Evolutionary conservation across 106 monocot species (phyloP).

Genomic region (Posidonia australis): DNA sequence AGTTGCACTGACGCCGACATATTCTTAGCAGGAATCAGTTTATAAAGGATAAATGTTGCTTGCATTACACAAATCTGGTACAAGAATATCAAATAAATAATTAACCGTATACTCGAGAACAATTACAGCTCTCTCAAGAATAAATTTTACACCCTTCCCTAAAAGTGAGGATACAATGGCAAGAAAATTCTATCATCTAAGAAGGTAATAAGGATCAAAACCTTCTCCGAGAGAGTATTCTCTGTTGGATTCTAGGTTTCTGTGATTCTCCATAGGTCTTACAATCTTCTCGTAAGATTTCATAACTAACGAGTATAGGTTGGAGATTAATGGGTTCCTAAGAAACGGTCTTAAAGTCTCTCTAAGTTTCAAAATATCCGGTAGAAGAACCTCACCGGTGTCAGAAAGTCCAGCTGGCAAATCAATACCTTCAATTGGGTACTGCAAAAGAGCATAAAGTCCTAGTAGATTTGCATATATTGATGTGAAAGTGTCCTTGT

Average conservation of each 20-base stretch:
- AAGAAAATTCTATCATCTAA: slow-evolving; percentile 23
- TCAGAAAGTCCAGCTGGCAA: slow-evolving; percentile 5
- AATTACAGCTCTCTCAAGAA: neutral
- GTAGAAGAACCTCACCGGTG: slow-evolving; percentile 11
- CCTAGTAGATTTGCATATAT: slow-evolving; percentile 74
- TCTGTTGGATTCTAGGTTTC: neutral
- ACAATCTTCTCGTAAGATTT: slow-evolving; percentile 23
- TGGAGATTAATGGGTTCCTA: slow-evolving; percentile 65
- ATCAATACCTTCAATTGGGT: neutral
- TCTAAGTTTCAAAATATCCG: slow-evolving; percentile 26
- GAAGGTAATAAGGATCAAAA: slow-evolving; percentile 90
- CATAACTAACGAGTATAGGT: slow-evolving; percentile 47
- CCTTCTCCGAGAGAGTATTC: slow-evolving; percentile 25
- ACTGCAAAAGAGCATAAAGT: slow-evolving; percentile 46
- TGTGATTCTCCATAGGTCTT: neutral
- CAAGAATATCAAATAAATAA: no score
- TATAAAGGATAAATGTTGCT: no score
- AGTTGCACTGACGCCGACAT: no score
- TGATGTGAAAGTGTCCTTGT: slow-evolving; percentile 72
- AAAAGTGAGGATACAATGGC: neutral
- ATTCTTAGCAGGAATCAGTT: no score
- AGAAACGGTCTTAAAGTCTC: slow-evolving; percentile 54
- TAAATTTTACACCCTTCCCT: neutral
- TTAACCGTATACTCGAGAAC: neutral
- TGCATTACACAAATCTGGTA: no score